Conservation (phyloP, 768 basidiomycete genomes). For the Leccinum aurantiacum region DNA sequence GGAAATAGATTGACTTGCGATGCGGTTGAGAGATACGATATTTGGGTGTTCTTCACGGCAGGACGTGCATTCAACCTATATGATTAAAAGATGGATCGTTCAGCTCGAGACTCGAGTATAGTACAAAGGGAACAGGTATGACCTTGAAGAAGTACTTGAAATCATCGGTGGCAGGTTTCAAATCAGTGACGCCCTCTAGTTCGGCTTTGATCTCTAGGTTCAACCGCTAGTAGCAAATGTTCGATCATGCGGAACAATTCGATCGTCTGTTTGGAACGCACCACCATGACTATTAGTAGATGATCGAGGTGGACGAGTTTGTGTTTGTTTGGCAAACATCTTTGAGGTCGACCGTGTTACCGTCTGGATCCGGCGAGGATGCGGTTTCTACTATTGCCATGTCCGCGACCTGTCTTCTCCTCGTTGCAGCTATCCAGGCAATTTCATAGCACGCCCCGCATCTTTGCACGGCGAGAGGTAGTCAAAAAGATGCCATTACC, state of each 20-base stretch:
- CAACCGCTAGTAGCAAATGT: conserved; percentile 43
- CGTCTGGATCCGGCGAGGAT: conserved; percentile 12
- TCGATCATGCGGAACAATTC: background rate
- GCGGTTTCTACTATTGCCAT: conserved; percentile 18
- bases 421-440: conserved; percentile 16
- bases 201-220: conserved; percentile 74
- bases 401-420: conserved; percentile 14
- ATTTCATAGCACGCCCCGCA: conserved; percentile 27
- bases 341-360: background rate
- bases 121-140: conserved; percentile 1
- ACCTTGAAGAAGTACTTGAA: conserved; percentile 86
- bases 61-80: conserved; percentile 73
- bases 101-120: background rate
- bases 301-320: conserved; percentile 19
- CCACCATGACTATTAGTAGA: conserved; percentile 46
- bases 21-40: conserved; percentile 66
- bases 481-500: conserved; percentile 38
- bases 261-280: conserved; percentile 33
- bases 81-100: background rate
- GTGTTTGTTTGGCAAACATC: conserved; percentile 22
- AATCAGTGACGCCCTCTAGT: conserved; percentile 73
- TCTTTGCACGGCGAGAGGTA: conserved; percentile 17
- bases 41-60: conserved; percentile 80
- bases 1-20: conserved; percentile 38
- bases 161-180: conserved; percentile 61